Base-by-base conservation (phyloP, 805 yeast genomes). In the Metschnikowia continentalis region DNA sequence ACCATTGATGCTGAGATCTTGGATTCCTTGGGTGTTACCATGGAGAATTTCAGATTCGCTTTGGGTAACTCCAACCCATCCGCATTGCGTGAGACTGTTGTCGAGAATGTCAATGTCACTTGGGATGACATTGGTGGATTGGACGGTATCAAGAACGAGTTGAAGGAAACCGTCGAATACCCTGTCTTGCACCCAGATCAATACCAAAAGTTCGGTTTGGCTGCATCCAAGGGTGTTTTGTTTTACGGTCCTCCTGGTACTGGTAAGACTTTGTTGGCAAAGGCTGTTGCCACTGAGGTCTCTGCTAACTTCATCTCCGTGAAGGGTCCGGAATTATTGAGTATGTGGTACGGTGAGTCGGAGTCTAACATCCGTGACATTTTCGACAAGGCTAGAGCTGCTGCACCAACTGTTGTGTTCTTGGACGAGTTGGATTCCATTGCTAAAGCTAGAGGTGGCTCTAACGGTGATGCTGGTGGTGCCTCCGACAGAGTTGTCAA, bases 191-290 rank as follows among this genome's bases (percentile, higher is more conserved):
- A 94, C 73, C 98, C 99, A 72, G 99, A 94, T 67, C 96, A 92
- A 79, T 94, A 90, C 76, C 88, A 95, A 72, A 95, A 94, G 77
- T 94, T 94, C 67, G 99, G 99, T 58, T 82, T 94, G 69, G 84
- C 98, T 8, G 99, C 99, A 49, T 85, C 99, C 38, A 91, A 92
- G 75, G 99, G 99, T 77, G 99, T 94, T 60, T 79, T 94, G 69
- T 94, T 94, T 80, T 94, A 88, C 70, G 99, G 99, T 62, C 99
- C 99, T 48, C 99, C 99, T 54, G 99, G 99, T 88, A 94, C 98
- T 54, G 99, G 99, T 90, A 94, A 94, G 77, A 94, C 99, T 3
- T 77, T 94, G 66, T 80, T 94, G 64, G 99, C 99, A 43, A 94
- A 94, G 76, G 99, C 99, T 49, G 98, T 94, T 61, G 99, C 99